phyloP scores from a whole-genome alignment of 768 basidiomycete genomes.

The Dioszegia crocea region DNA sequence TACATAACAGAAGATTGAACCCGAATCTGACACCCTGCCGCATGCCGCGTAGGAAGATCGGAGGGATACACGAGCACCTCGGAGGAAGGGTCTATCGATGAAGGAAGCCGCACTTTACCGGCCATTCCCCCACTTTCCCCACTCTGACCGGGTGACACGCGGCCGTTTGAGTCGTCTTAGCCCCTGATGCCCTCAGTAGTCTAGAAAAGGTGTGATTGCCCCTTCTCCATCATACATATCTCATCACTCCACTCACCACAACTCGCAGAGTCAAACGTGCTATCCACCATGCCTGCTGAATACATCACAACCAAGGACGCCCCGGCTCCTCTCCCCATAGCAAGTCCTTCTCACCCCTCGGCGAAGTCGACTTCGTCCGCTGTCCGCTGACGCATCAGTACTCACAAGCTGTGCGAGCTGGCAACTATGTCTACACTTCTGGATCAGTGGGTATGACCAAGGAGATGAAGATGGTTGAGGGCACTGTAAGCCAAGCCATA shows the following conservation, averaged over 20 bases:
- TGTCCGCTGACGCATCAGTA: constrained; percentile 22
- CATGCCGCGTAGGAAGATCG: too few relatives aligned
- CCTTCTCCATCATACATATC: too few relatives aligned
- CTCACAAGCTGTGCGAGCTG: constrained; percentile 45
- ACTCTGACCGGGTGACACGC: not conserved
- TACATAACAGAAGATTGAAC: too few relatives aligned
- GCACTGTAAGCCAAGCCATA: constrained; percentile 26
- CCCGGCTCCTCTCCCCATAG: constrained; percentile 42
- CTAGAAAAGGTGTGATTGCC: too few relatives aligned
- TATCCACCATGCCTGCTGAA: constrained; percentile 38
- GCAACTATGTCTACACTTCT: constrained; percentile 40
- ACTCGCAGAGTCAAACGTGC: too few relatives aligned
- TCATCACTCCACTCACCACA: too few relatives aligned
- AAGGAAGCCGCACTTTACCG: too few relatives aligned
- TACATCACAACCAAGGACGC: constrained; percentile 38
- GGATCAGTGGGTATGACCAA: constrained; percentile 47
- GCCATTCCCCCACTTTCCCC: not conserved
- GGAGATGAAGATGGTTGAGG: constrained; percentile 43
- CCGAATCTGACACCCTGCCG: too few relatives aligned
- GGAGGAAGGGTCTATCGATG: too few relatives aligned
- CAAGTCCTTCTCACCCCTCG: constrained; percentile 18
- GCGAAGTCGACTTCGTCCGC: too few relatives aligned
- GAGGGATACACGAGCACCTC: too few relatives aligned
- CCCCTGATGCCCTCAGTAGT: too few relatives aligned
- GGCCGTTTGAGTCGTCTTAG: not conserved